Evolutionary conservation across 1,284 basidiomycete species (phyloP).

Genomic region (Ganoderma sinense): DNA sequence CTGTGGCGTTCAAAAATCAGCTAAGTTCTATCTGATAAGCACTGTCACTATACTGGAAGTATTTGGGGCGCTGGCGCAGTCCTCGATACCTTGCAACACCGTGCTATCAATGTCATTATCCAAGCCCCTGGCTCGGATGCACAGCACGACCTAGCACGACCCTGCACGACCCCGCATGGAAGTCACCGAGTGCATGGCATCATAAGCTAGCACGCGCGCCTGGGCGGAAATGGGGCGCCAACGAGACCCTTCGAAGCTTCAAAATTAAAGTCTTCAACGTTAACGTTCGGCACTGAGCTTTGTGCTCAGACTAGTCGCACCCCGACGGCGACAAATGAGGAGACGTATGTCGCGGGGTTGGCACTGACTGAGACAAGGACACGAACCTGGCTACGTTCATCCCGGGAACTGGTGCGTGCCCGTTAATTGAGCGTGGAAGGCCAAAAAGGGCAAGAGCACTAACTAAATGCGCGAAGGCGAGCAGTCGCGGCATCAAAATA

Average conservation of each 20-base stretch:
- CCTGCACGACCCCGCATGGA: neutral
- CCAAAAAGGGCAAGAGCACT: neutral
- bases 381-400: neutral
- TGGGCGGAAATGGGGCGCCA: neutral
- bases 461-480: neutral
- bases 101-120: neutral
- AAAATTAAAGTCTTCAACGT: neutral
- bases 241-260: neutral
- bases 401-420: neutral
- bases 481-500: neutral
- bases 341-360: neutral
- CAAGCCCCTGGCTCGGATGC: neutral
- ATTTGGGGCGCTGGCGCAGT: neutral
- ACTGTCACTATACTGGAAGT: neutral
- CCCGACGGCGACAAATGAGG: neutral
- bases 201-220: neutral
- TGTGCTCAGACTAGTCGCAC: neutral
- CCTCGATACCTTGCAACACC: neutral
- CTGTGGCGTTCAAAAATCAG: constrained; percentile 2
- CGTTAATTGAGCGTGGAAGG: neutral
- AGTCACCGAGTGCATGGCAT: neutral
- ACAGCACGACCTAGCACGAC: no score
- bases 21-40: neutral
- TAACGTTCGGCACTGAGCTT: neutral
- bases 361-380: neutral